These are phyloP conservation scores for Protea cynaroides DNA, from an alignment of 164 flowering plant species.

Conservation along the genomic window DNA sequence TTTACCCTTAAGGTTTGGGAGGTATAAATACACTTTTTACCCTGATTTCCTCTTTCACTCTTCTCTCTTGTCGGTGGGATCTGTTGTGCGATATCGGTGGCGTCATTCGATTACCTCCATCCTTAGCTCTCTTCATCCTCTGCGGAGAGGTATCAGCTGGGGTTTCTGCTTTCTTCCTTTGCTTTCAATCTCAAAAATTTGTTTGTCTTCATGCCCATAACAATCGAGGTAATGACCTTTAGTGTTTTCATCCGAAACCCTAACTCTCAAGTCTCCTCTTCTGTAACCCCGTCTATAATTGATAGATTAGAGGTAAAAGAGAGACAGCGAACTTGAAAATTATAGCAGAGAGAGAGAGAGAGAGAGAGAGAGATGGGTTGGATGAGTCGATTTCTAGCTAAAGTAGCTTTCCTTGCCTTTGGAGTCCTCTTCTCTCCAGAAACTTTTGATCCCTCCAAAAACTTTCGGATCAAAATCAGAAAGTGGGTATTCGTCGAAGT, in stretches of 20 bases:
- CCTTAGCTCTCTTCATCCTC: slow-evolving; percentile 72
- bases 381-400: slow-evolving; percentile 61
- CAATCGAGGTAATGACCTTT: slow-evolving; percentile 30
- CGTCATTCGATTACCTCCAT: slow-evolving; percentile 77
- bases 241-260: too few relatives aligned
- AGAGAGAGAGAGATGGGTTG: slow-evolving; percentile 57
- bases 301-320: too few relatives aligned
- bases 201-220: slow-evolving; percentile 90
- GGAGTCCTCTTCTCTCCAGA: slow-evolving; percentile 90
- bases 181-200: slow-evolving; percentile 76
- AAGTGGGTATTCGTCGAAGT: slow-evolving; percentile 29
- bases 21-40: too few relatives aligned
- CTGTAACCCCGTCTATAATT: not conserved
- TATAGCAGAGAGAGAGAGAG: not conserved
- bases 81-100: slow-evolving; percentile 64
- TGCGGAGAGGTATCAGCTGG: slow-evolving; percentile 79
- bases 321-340: too few relatives aligned
- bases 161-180: slow-evolving; percentile 70
- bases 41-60: too few relatives aligned
- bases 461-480: slow-evolving; percentile 64
- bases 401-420: slow-evolving; percentile 65
- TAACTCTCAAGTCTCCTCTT: too few relatives aligned
- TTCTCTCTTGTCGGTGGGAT: too few relatives aligned
- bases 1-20: too few relatives aligned
- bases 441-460: too few relatives aligned